These are phyloP conservation scores for Panaeolus papilionaceus DNA, from an alignment of 768 basidiomycete species.

Conservation along the genomic window DNA sequence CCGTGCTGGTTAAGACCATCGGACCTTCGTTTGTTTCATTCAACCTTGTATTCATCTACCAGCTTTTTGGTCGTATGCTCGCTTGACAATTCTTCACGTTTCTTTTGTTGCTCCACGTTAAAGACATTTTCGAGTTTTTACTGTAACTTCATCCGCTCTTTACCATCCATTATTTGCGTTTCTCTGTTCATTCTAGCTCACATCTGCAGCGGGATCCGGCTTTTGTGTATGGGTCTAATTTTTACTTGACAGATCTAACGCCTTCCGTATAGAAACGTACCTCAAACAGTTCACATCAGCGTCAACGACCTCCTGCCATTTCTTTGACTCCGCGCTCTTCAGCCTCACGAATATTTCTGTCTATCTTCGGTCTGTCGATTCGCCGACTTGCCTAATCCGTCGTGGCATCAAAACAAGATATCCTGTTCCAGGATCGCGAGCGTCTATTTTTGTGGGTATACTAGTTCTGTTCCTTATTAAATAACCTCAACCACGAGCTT, in stretches of 20 bases:
- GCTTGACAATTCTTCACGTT: no score
- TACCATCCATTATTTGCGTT: not conserved
- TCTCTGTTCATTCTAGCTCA: not conserved
- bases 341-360: not conserved
- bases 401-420: not conserved
- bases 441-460: slow-evolving; percentile 1
- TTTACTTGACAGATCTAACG: not conserved
- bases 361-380: not conserved
- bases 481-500: not conserved
- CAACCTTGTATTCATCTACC: not conserved
- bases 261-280: not conserved
- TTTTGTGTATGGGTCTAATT: not conserved
- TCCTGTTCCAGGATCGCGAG: not conserved
- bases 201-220: not conserved
- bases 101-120: no score
- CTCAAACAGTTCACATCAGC: not conserved
- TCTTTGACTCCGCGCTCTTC: not conserved
- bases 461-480: not conserved
- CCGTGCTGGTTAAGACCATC: not conserved
- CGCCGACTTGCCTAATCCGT: slow-evolving; percentile 6
- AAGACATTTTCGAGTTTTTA: no score
- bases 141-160: not conserved
- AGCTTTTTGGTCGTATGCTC: not conserved
- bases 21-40: not conserved
- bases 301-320: not conserved